A percentile compares a stretch with the other conserved stretches of the same genome.
phyloP scores from a whole-genome alignment of 1,284 basidiomycete species.

The Cutaneotrichosporon sp. region DNA sequence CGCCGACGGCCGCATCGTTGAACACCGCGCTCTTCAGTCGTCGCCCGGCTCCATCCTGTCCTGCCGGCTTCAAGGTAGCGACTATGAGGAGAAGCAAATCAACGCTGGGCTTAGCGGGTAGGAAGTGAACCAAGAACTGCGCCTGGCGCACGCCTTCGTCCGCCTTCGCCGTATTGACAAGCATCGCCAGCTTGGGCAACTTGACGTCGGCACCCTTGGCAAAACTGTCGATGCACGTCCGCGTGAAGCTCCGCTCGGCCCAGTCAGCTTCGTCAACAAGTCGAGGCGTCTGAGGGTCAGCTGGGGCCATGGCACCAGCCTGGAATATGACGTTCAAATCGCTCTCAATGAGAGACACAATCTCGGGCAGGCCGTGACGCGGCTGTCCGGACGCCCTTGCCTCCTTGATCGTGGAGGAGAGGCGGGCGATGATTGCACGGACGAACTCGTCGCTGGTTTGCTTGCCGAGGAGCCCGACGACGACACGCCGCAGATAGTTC shows the following conservation, averaged over 20 bases:
- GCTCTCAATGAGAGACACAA: slow-evolving; percentile 56
- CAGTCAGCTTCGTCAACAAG: slow-evolving; percentile 20
- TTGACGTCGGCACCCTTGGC: not conserved
- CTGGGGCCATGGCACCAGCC: not conserved
- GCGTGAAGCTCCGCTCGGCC: slow-evolving; percentile 9
- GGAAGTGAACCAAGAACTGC: slow-evolving; percentile 25
- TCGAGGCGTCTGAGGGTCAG: slow-evolving; percentile 13
- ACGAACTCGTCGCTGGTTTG: slow-evolving; percentile 49
- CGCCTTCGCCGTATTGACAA: slow-evolving; percentile 5
- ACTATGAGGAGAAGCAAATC: slow-evolving; percentile 6
- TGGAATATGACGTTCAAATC: slow-evolving; percentile 54
- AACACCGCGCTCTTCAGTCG: slow-evolving; percentile 18
- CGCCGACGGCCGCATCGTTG: slow-evolving; percentile 15
- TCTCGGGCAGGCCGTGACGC: slow-evolving; percentile 49
- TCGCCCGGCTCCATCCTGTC: not conserved
- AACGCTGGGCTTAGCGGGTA: not conserved
- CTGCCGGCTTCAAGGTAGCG: not conserved
- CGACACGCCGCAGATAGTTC: slow-evolving; percentile 60
- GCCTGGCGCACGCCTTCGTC: slow-evolving; percentile 16
- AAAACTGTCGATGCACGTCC: slow-evolving; percentile 4
- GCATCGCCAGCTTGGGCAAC: not conserved
- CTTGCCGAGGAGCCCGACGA: slow-evolving; percentile 58
- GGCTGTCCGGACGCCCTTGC: slow-evolving; percentile 36
- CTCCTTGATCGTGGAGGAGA: slow-evolving; percentile 25
- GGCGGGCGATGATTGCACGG: slow-evolving; percentile 20